phyloP scores from a whole-genome alignment of 2,329 filamentous ascomycete species.

The Nigrospora oryzae region DNA sequence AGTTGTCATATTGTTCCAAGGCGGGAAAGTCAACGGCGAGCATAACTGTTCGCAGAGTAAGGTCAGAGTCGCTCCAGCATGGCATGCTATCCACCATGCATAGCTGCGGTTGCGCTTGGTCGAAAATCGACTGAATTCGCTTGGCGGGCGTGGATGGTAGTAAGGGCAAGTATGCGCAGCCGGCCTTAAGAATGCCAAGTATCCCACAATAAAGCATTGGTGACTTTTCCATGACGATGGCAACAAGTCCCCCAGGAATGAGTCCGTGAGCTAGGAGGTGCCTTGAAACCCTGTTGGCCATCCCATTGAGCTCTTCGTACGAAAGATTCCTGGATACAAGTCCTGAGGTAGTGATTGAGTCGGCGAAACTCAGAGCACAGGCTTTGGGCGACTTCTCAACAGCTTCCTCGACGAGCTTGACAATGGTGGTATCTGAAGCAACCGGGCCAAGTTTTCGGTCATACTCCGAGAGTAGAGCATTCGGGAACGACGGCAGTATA shows the following conservation, averaged over 20 bases:
- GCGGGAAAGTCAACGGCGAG: slow-evolving; percentile 24
- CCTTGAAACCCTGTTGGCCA: slow-evolving; percentile 56
- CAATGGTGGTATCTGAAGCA: slow-evolving; percentile 32
- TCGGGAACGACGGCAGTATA: slow-evolving; percentile 17
- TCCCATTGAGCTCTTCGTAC: slow-evolving; percentile 55
- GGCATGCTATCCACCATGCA: slow-evolving; percentile 32
- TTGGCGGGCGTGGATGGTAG: slow-evolving; percentile 60
- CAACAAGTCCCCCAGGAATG: slow-evolving; percentile 50
- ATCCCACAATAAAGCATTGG: slow-evolving; percentile 64
- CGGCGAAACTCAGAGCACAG: slow-evolving; percentile 57
- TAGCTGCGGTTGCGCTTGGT: slow-evolving; percentile 42
- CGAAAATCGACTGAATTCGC: slow-evolving; percentile 52
- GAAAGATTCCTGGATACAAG: slow-evolving; percentile 38
- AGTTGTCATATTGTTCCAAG: slow-evolving; percentile 18
- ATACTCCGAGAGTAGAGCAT: slow-evolving; percentile 35
- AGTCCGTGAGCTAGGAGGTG: slow-evolving; percentile 40
- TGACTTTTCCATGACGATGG: slow-evolving; percentile 72
- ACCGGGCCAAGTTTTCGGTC: slow-evolving; percentile 30
- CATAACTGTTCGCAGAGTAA: not conserved
- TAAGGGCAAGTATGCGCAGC: slow-evolving; percentile 73
- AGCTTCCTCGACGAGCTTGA: slow-evolving; percentile 44
- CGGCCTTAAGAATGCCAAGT: slow-evolving; percentile 64
- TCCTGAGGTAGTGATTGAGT: slow-evolving; percentile 29
- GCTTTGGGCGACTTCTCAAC: slow-evolving; percentile 39
- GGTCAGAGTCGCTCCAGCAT: not conserved